These are phyloP conservation scores for Teunomyces stri DNA, from an alignment of 805 yeast genomes.

Conservation along the genomic window DNA sequence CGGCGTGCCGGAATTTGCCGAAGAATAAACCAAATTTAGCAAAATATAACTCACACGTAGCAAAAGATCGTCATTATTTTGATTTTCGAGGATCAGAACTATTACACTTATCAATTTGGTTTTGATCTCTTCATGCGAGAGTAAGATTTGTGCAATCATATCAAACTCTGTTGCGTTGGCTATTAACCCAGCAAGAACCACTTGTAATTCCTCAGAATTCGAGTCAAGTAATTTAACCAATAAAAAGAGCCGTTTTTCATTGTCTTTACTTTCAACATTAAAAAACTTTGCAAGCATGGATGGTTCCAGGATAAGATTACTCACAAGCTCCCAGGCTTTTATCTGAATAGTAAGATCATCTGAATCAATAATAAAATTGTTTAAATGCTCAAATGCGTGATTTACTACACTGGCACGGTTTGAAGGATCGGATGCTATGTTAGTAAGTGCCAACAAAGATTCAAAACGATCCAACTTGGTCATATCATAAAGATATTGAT, in stretches of 20 bases:
- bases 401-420: constrained; percentile 16
- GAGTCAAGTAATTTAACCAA: constrained; percentile 35
- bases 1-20: constrained; percentile 2
- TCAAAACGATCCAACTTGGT: constrained; percentile 49
- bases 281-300: constrained; percentile 53
- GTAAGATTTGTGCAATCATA: constrained; percentile 28
- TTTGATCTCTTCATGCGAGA: constrained; percentile 13
- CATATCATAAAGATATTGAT: constrained; percentile 26
- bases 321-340: constrained; percentile 60
- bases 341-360: constrained; percentile 48
- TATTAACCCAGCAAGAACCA: constrained; percentile 33
- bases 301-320: constrained; percentile 52
- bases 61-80: constrained; percentile 26
- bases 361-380: constrained; percentile 38
- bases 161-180: constrained; percentile 42
- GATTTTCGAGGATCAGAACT: constrained; percentile 21
- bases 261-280: constrained; percentile 40
- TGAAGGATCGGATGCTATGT: constrained; percentile 45
- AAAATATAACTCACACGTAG: constrained; percentile 25
- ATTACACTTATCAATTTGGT: constrained; percentile 18
- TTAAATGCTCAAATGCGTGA: constrained; percentile 37
- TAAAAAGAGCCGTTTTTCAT: constrained; percentile 27
- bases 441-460: constrained; percentile 64
- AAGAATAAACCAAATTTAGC: constrained; percentile 18
- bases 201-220: constrained; percentile 26